A percentile compares a stretch with the other conserved stretches of the same genome.
Evolutionary conservation across 1,139 yeast species (phyloP).

Genomic region (Suhomyces atakaporum): DNA sequence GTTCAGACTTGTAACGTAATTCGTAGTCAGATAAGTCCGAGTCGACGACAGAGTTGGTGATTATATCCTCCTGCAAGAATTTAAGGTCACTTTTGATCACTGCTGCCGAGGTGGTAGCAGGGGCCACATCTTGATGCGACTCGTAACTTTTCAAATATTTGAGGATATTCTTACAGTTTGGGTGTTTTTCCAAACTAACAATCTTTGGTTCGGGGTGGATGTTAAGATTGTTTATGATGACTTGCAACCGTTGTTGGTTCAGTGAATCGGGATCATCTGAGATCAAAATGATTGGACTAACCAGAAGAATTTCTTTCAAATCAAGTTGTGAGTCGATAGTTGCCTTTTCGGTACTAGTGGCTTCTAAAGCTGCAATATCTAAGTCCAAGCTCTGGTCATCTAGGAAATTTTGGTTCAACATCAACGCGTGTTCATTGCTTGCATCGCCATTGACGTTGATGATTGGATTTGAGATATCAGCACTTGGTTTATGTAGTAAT

Average conservation of each 20-base stretch:
- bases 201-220: constrained; percentile 37
- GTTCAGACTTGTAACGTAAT: constrained; percentile 2
- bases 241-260: constrained; percentile 25
- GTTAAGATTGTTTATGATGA: constrained; percentile 22
- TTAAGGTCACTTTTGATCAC: constrained; percentile 14
- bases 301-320: constrained; percentile 33
- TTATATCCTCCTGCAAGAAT: constrained; percentile 9
- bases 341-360: constrained; percentile 8
- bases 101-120: constrained; percentile 4
- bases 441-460: constrained; percentile 11
- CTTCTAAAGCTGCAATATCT: not conserved
- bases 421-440: constrained; percentile 8
- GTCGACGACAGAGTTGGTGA: constrained; percentile 11
- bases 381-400: constrained; percentile 5
- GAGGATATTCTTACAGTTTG: constrained; percentile 28
- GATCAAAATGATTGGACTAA: constrained; percentile 30
- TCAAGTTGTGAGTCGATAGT: constrained; percentile 21
- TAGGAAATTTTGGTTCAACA: constrained; percentile 7
- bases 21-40: constrained; percentile 12
- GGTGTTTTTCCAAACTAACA: constrained; percentile 35
- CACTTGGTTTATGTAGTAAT: not conserved
- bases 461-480: constrained; percentile 10
- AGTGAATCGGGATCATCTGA: constrained; percentile 19
- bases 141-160: constrained; percentile 28
- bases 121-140: constrained; percentile 9